Conservation (phyloP, 2,329 filamentous ascomycete species). For the Apiospora hydei region DNA sequence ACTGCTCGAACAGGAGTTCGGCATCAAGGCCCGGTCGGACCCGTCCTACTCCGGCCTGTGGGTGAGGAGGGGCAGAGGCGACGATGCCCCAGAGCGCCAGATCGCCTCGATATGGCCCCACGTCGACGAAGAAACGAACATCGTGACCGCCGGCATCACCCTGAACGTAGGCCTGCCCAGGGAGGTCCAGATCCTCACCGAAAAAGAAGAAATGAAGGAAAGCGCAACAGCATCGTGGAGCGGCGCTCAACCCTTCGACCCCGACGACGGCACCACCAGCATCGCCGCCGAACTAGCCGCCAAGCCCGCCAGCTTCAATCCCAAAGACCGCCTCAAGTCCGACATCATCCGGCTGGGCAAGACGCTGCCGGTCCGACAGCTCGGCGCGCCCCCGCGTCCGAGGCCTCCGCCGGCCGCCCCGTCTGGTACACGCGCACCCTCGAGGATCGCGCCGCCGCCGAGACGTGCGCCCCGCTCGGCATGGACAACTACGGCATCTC, state of each 20-base stretch:
- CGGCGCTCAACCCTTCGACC: background rate
- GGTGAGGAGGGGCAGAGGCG: background rate
- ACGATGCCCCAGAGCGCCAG: background rate
- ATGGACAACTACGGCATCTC: constrained; percentile 24
- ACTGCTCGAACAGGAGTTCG: background rate
- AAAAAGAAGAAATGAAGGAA: background rate
- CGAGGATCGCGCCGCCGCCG: background rate
- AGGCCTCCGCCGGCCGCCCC: too few species aligned
- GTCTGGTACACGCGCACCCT: constrained; percentile 18
- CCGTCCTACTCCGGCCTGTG: background rate
- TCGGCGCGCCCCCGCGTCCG: background rate
- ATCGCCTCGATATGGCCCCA: constrained; percentile 20
- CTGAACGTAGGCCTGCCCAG: background rate
- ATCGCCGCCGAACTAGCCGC: constrained; percentile 14
- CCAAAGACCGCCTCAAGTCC: background rate
- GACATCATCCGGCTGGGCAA: background rate
- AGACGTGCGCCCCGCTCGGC: constrained; percentile 15
- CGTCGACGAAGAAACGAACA: background rate
- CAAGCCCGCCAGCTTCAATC: background rate
- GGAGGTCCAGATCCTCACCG: background rate
- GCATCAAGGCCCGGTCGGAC: constrained; percentile 14
- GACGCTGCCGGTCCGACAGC: background rate
- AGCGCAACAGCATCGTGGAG: background rate
- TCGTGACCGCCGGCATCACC: constrained; percentile 3
- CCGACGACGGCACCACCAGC: background rate